Conservation (phyloP, 2,329 filamentous ascomycete genomes). For the Chaetomium globosum region DNA sequence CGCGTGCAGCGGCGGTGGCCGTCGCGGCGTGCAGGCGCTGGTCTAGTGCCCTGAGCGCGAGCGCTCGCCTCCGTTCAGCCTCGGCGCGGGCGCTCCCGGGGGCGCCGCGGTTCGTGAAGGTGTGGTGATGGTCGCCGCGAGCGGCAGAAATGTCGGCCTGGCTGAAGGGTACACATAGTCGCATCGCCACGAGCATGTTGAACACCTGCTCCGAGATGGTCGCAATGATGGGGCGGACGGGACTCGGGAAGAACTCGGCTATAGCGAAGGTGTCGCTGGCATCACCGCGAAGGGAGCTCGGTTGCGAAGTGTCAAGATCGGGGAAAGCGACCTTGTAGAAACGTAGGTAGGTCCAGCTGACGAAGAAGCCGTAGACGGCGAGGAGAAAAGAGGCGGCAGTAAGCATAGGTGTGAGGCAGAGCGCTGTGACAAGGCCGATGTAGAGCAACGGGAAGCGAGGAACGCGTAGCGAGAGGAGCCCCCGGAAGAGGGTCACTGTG, state of each 20-base stretch:
- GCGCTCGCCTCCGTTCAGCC: slow-evolving; percentile 82
- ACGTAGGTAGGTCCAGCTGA: slow-evolving; percentile 92
- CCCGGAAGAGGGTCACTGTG: slow-evolving; percentile 90
- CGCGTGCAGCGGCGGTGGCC: slow-evolving; percentile 51
- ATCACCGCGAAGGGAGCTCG: slow-evolving; percentile 74
- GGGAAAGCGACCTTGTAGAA: slow-evolving; percentile 84
- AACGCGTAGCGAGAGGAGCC: slow-evolving; percentile 85
- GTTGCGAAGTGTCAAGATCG: slow-evolving; percentile 65
- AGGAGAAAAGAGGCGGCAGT: slow-evolving; percentile 78
- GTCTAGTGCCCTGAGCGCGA: slow-evolving; percentile 89
- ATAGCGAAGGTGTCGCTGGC: slow-evolving; percentile 96
- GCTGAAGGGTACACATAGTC: slow-evolving; percentile 83
- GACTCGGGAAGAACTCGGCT: slow-evolving; percentile 89
- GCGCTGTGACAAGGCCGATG: slow-evolving; percentile 72
- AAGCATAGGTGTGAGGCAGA: slow-evolving; percentile 59
- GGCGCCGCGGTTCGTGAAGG: slow-evolving; percentile 57
- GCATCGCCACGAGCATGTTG: slow-evolving; percentile 70
- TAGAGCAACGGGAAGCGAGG: slow-evolving; percentile 70
- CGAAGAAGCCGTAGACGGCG: slow-evolving; percentile 77
- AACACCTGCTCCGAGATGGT: slow-evolving; percentile 76
- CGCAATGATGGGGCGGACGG: slow-evolving; percentile 75
- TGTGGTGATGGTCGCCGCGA: slow-evolving; percentile 67
- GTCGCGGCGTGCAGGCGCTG: slow-evolving; percentile 87
- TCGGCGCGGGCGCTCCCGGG: slow-evolving; percentile 79
- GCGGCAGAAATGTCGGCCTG: slow-evolving; percentile 76